phyloP scores from a whole-genome alignment of 2,329 filamentous ascomycete species.

The Colletotrichum sp. region DNA sequence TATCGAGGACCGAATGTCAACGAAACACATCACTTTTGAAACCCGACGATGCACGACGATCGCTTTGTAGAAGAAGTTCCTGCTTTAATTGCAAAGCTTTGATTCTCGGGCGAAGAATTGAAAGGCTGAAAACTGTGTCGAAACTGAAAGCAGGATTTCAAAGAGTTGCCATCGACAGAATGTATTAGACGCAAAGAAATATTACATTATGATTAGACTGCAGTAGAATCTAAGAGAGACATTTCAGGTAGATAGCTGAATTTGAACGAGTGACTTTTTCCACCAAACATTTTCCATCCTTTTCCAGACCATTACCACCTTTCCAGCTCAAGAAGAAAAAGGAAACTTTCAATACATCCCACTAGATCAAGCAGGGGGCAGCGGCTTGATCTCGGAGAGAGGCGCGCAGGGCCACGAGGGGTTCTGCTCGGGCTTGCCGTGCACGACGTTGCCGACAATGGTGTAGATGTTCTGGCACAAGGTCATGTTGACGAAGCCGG shows the following conservation, averaged over 20 bases:
- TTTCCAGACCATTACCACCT: not conserved
- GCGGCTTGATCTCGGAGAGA: not conserved
- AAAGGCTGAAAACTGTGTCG: not conserved
- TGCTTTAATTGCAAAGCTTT: not conserved
- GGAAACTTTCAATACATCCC: accelerated
- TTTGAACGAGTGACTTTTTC: not conserved
- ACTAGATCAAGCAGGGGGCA: not conserved
- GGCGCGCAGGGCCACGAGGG: not conserved
- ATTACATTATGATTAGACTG: not conserved
- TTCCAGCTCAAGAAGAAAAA: not conserved
- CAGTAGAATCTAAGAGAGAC: not conserved
- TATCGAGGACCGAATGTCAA: accelerated
- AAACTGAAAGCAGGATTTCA: accelerated
- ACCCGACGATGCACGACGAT: no score
- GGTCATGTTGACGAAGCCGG: slow-evolving; percentile 53
- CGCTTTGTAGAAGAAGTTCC: no score
- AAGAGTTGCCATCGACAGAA: accelerated
- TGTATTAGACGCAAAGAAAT: not conserved
- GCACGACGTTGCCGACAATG: slow-evolving; percentile 44
- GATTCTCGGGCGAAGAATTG: not conserved
- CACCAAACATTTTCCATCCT: not conserved
- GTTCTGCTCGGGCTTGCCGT: not conserved
- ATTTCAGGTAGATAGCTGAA: not conserved
- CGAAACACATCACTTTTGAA: not conserved
- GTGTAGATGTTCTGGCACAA: slow-evolving; percentile 41